Base-by-base conservation (phyloP, 805 yeast species). In the Ogataea thermomethanolica region DNA sequence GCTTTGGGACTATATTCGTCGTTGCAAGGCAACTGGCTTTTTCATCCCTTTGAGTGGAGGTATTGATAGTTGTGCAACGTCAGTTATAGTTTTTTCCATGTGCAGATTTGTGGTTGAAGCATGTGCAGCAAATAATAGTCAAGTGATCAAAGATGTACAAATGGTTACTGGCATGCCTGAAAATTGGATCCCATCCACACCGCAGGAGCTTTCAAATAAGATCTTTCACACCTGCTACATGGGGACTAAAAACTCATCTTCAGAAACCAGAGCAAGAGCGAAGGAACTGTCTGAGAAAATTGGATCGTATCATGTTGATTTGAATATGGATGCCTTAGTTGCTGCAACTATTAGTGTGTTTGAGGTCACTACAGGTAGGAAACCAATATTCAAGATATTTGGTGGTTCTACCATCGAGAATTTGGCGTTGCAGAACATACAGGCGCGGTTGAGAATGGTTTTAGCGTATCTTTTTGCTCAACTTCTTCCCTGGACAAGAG, bases 11-110 rank as follows among this genome's bases (percentile, higher is more conserved):
- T 93, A 93, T 57, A 71, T 93, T 43, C 77, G 99, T 61, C 76
- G 99, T 49, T 87, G 95, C 51, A 78, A 78, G 50, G 85, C 93
- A 37, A 87, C 89, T 0, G 99, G 99, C 0, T 93, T 73, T 60
- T 95, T 93, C 64, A 69, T 93, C 33, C 98, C 99, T 0, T 69
- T 93, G 35, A 84, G 95, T 61, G 99, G 99, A 13, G 99, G 99
- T 35, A 91, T 93, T 48, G 99, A 93, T 59, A 85, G 95, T 25
- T 95, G 99, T 69, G 96, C 99, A 1, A 93, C 99, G 0, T 93
- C 98, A 0, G 85, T 85, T 12, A 89, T 93, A 53, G 95, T 93
- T 21, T 86, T 84, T 56, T 85, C 95, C 14, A 93, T 93, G 99
- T 91, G 98, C 59, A 69, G 88, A 25, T 65, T 91, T 13, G 97